These are phyloP conservation scores for Trichoderma sp. DNA, from an alignment of 2,329 filamentous ascomycete genomes.

Conservation along the genomic window DNA sequence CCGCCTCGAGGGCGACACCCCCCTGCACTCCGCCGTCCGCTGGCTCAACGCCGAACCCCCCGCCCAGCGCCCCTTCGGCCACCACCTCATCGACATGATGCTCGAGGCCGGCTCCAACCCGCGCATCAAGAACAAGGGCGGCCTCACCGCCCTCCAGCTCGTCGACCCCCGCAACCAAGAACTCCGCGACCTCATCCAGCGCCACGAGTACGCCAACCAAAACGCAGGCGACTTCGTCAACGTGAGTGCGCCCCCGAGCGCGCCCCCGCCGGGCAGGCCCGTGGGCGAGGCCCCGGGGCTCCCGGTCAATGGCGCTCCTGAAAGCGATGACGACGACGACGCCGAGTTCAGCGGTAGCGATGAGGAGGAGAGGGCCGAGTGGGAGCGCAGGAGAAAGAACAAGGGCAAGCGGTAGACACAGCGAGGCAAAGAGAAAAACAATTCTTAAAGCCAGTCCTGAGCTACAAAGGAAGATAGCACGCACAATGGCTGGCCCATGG, in stretches of 20 bases:
- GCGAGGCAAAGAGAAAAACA: background rate
- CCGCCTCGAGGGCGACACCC: slow-evolving; percentile 71
- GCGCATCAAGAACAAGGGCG: slow-evolving; percentile 65
- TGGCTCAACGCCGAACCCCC: slow-evolving; percentile 69
- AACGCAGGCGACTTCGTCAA: slow-evolving; percentile 59
- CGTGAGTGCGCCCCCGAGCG: slow-evolving; percentile 29
- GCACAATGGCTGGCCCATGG: background rate
- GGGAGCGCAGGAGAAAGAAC: slow-evolving; percentile 52
- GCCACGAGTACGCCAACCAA: slow-evolving; percentile 65
- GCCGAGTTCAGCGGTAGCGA: slow-evolving; percentile 64
- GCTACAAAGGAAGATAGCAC: background rate
- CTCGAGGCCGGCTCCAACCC: slow-evolving; percentile 70
- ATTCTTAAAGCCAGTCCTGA: background rate
- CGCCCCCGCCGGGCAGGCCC: slow-evolving; percentile 25
- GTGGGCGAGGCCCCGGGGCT: background rate
- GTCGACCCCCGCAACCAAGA: slow-evolving; percentile 68
- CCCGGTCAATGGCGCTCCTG: no score
- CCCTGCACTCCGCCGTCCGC: slow-evolving; percentile 74
- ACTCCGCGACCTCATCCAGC: slow-evolving; percentile 62
- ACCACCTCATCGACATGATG: slow-evolving; percentile 72
- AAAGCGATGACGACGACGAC: slow-evolving; percentile 49
- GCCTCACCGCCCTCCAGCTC: slow-evolving; percentile 68
- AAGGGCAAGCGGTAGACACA: slow-evolving; percentile 16
- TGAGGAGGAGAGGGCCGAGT: slow-evolving; percentile 62
- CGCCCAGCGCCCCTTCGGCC: slow-evolving; percentile 62